Evolutionary conservation across 345 rosid species (phyloP), one percentile per base, ranked within the genome.

Genomic region (Rhizophora apiculata): DNA sequence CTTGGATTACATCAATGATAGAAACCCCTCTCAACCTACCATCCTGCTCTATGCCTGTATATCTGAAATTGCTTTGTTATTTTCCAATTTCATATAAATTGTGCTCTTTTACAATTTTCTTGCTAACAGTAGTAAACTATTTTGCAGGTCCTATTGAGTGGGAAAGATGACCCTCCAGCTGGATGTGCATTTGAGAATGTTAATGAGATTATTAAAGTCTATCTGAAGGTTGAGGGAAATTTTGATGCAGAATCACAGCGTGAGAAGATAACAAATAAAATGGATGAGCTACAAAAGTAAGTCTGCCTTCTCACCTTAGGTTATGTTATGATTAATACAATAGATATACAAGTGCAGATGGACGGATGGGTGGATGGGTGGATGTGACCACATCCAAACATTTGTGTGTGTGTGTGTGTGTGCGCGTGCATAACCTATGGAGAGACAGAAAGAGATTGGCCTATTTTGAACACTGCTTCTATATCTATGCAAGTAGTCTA

Each of bases 121-220:
- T 13, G 5, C 49, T 43, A 3, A 43, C 49, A 13, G 49, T 3
- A 11, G 16, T 9, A 48, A 60, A 53, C 31, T 63, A 39, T 29
- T 60, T n/a, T 39, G 63, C 83, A 90, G 97, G 97, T 95, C 76
- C 68, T 91, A 64, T 63, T 77, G 68, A 83, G 85, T 36, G 91
- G 83, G 69, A 77, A 60, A 74, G 92, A 95, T 79, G 84, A 39
- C 60, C 92, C 93, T 65, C 98, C 97, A 20, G 74, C 77, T 54
- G 88, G 85, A 67, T 90, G 96, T 80, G 85, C 88, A 1, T 86
- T 95, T 46, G 92, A 88, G 85, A 88, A 85, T 6, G 96, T 95
- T 19, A 87, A 92, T 30, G 98, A 88, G 79, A 85, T 86, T 81
- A 86, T 95, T 61, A 83, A 80, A 73, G 89, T 92, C 56, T 92